Percentiles rank a stretch among this genome's conserved stretches.
phyloP scores from a whole-genome alignment of 805 yeast species.

The Blastobotrys muscicola region DNA sequence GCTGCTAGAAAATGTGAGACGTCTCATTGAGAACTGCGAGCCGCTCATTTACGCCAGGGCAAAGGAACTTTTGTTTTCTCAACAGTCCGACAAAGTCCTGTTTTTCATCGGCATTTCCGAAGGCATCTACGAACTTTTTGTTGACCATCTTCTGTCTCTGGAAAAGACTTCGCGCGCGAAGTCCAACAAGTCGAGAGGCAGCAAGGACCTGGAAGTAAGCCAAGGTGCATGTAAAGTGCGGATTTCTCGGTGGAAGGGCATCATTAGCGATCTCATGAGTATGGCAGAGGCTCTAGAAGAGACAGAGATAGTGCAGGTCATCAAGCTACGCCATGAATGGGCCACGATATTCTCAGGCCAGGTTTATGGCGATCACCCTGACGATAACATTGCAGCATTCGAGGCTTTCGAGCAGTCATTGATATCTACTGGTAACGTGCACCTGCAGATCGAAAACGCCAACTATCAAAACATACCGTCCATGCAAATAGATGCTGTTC shows the following conservation, averaged over 20 bases:
- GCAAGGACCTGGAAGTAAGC: constrained; percentile 10
- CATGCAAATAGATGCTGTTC: constrained; percentile 41
- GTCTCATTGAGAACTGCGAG: constrained; percentile 22
- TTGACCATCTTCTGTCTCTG: constrained; percentile 13
- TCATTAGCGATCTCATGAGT: constrained; percentile 11
- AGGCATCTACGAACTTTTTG: constrained; percentile 16
- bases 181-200: constrained; percentile 1
- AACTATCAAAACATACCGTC: constrained; percentile 55
- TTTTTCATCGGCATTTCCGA: constrained; percentile 7
- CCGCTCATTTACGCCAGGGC: constrained; percentile 10
- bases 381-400: constrained; percentile 22
- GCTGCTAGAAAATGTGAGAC: constrained; percentile 29
- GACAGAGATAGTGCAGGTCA: not conserved
- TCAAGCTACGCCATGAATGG: constrained; percentile 39
- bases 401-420: constrained; percentile 15
- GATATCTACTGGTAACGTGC: constrained; percentile 1
- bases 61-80: constrained; percentile 4
- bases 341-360: constrained; percentile 37
- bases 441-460: constrained; percentile 35
- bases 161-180: not conserved
- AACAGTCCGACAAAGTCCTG: not conserved
- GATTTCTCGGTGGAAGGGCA: constrained; percentile 14
- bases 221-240: constrained; percentile 1
- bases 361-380: constrained; percentile 29
- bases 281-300: not conserved